These are phyloP conservation scores for Globisporangium canariense DNA, from an alignment of 352 stramenopile species.

Conservation along the genomic window DNA sequence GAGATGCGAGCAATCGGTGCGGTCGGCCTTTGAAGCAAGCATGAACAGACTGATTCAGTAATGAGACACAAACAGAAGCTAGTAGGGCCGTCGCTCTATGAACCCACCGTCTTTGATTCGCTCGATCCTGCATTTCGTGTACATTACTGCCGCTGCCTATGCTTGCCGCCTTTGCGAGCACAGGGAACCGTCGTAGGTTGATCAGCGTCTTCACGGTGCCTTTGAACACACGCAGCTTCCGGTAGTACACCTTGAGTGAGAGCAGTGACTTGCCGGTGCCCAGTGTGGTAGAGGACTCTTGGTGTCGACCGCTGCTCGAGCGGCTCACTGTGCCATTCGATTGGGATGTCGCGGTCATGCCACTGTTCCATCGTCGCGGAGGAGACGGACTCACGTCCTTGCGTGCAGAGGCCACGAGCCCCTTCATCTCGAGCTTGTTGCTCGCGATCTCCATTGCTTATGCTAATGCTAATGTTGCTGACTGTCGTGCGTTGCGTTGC, in stretches of 20 bases:
- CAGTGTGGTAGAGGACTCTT: constrained; percentile 14
- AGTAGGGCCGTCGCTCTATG: neutral
- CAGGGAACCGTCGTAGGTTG: constrained; percentile 34
- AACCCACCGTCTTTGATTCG: neutral
- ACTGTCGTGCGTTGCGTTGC: neutral
- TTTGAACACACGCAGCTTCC: constrained; percentile 68
- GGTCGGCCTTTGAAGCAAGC: constrained; percentile 14
- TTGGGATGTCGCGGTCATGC: constrained; percentile 1
- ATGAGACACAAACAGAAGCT: no score
- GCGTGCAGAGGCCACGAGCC: constrained; percentile 6
- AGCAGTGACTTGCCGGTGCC: constrained; percentile 36
- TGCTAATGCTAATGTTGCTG: no score
- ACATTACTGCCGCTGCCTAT: neutral
- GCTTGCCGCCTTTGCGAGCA: neutral
- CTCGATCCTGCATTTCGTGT: neutral
- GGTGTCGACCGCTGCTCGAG: neutral
- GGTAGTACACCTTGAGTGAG: constrained; percentile 65
- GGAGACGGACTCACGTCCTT: constrained; percentile 11
- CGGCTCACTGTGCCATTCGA: constrained; percentile 1
- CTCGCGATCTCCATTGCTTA: constrained; percentile 29
- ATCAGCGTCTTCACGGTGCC: constrained; percentile 65
- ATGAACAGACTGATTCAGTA: no score
- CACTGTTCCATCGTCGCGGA: constrained; percentile 29
- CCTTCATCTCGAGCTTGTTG: constrained; percentile 18
- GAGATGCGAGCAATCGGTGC: constrained; percentile 38